Base-by-base conservation (phyloP, 2,329 filamentous ascomycete species). In the Neonectria sp. region DNA sequence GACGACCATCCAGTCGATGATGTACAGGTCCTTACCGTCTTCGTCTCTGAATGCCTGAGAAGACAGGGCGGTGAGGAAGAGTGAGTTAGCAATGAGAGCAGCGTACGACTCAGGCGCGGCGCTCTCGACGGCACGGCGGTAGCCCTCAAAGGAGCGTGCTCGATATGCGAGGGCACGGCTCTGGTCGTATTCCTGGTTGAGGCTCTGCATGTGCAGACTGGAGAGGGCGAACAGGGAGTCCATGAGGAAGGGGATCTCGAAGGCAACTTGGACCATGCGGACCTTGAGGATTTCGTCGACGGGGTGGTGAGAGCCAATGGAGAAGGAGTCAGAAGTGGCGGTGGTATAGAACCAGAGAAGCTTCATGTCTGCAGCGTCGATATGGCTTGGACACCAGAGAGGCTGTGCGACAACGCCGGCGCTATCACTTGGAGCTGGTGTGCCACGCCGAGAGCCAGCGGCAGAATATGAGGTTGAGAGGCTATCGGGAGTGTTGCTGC, bases 321-420 rank as follows among this genome's bases (percentile, higher is more conserved):
- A 81, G 73, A 89, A 87, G 15, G 84, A 85, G 3, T 77, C 67
- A 69, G 79, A 86, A 9, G 85, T 86, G 35, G 82, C 75, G 9
- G 79, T 80, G 13, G 84, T 85, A 72, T 87, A 89, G 72, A 87
- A 87, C 86, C 86, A 89, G 7, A 89, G 73, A 46, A 89, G 81
- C 68, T 82, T 84, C 85, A 89, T 86, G 67, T 89, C 86, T 29
- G 79, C 70, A 35, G 80, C 78, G 46, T 82, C 77, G 58, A 81
- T 75, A 13, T 75, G 76, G 1, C 66, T 64, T 1, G 83, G 76
- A 11, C 69, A 82, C 69, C 74, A 76, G 53, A 79, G 67, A 11
- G 78, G 75, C 51, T 78, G 73, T 24, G 68, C 55, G 40, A 75
- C 60, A 40, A 77, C 55, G 63, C 63, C 6, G 12, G 49, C 40